phyloP scores from a whole-genome alignment of 1,139 yeast species.

The Taphrina flavorubra region DNA sequence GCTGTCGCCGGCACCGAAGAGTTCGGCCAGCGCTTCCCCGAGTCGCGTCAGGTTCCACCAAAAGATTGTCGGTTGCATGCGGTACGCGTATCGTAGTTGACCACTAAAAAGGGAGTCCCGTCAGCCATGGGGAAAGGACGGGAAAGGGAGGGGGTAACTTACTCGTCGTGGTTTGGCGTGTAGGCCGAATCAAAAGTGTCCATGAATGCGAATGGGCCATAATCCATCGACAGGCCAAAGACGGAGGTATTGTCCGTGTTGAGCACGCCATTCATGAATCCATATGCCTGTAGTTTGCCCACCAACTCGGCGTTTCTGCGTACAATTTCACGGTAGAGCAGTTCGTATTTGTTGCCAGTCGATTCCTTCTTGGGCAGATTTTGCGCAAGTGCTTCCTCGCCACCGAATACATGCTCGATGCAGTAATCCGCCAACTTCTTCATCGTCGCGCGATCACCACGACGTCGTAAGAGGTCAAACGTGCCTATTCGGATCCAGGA shows the following conservation, averaged over 20 bases:
- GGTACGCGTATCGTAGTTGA: conserved; percentile 71
- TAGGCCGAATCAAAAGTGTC: conserved; percentile 80
- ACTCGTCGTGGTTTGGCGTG: conserved; percentile 77
- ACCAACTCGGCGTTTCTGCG: conserved; percentile 74
- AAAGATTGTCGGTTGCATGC: conserved; percentile 79
- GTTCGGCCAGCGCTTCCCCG: conserved; percentile 82
- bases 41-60: conserved; percentile 93
- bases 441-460: conserved; percentile 71
- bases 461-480: conserved; percentile 81
- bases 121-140: background rate
- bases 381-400: conserved; percentile 50
- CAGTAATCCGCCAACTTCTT: conserved; percentile 72
- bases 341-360: conserved; percentile 65
- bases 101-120: conserved; percentile 59
- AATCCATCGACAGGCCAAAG: conserved; percentile 84
- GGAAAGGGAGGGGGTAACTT: conserved; percentile 1
- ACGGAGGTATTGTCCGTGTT: conserved; percentile 94
- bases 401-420: conserved; percentile 65
- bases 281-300: conserved; percentile 89
- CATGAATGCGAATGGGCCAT: conserved; percentile 91
- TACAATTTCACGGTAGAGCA: conserved; percentile 71
- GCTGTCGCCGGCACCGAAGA: conserved; percentile 62
- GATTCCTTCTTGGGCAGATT: conserved; percentile 40
- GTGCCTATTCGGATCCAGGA: conserved; percentile 88
- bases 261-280: conserved; percentile 89